Conservation (phyloP, 2,329 filamentous ascomycete species). For the Trematosphaeria pertusa region DNA sequence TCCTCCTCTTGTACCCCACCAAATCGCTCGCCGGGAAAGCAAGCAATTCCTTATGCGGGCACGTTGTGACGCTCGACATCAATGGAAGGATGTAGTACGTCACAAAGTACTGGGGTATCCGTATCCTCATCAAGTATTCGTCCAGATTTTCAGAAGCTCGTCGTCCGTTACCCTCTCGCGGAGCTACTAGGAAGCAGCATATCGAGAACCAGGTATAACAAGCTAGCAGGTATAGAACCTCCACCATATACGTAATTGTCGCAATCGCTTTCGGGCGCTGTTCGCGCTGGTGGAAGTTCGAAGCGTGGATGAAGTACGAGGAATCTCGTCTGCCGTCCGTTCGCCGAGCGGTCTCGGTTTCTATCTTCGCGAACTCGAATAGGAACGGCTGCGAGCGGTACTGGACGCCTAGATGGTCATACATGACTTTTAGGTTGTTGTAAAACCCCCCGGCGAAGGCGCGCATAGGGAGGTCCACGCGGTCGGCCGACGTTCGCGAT, state of each 20-base stretch:
- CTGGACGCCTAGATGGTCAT: constrained; percentile 60
- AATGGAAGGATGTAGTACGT: constrained; percentile 62
- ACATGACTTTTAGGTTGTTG: constrained; percentile 62
- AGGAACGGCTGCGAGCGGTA: constrained; percentile 61
- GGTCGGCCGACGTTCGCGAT: constrained; percentile 32
- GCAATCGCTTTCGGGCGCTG: constrained; percentile 48
- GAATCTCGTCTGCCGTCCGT: constrained; percentile 10
- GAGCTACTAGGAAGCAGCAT: constrained; percentile 59
- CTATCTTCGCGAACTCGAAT: constrained; percentile 57
- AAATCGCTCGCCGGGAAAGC: constrained; percentile 62
- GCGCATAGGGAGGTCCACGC: constrained; percentile 61
- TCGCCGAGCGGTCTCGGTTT: constrained; percentile 11
- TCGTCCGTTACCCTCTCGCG: constrained; percentile 24
- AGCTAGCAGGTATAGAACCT: constrained; percentile 54
- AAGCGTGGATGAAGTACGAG: constrained; percentile 62
- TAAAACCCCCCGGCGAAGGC: constrained; percentile 63
- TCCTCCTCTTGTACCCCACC: constrained; percentile 58
- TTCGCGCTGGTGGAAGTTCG: constrained; percentile 60
- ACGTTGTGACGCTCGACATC: constrained; percentile 63
- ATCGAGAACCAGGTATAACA: constrained; percentile 63
- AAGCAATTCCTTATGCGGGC: constrained; percentile 59
- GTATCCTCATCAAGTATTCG: constrained; percentile 60
- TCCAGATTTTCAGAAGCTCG: constrained; percentile 53
- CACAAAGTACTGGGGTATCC: constrained; percentile 57
- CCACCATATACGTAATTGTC: constrained; percentile 51